These are phyloP conservation scores for Hippophae rhamnoides DNA, from an alignment of 306 rosid genomes.

Conservation along the genomic window DNA sequence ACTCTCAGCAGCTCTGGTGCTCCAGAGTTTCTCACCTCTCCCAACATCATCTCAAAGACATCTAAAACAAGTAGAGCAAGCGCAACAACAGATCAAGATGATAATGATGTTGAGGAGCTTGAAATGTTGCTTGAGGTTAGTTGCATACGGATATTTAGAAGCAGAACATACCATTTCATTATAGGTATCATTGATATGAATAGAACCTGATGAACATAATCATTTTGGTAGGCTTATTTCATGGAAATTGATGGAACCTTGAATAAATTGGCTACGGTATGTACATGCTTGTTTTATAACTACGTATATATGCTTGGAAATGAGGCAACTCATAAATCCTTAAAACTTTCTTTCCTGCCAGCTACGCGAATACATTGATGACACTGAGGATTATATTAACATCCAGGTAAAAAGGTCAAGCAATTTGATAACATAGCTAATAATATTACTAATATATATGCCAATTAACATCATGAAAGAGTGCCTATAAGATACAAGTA, in stretches of 20 bases:
- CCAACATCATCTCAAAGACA: constrained; percentile 40
- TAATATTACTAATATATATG: too few relatives aligned
- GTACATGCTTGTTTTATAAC: constrained; percentile 10
- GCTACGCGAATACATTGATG: constrained; percentile 77
- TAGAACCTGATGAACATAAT: background rate
- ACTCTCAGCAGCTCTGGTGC: constrained; percentile 31
- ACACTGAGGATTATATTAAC: constrained; percentile 81
- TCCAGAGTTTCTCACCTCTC: constrained; percentile 42
- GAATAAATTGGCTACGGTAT: constrained; percentile 64
- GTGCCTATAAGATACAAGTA: too few relatives aligned
- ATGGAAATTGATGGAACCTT: constrained; percentile 67
- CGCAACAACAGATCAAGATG: constrained; percentile 32
- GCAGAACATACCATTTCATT: too few relatives aligned
- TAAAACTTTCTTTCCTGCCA: constrained; percentile 11
- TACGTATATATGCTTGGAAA: background rate
- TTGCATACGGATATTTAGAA: background rate
- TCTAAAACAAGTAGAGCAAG: constrained; percentile 55
- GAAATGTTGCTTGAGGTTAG: constrained; percentile 75
- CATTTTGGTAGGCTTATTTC: constrained; percentile 57
- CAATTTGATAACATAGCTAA: background rate
- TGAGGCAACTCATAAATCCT: background rate
- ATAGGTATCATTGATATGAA: too few relatives aligned
- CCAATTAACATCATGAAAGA: too few relatives aligned
- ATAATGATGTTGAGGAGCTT: constrained; percentile 67
- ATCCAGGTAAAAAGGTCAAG: constrained; percentile 45